Conservation (phyloP, 495 filamentous ascomycete species). For the Xylaria telfairii region DNA sequence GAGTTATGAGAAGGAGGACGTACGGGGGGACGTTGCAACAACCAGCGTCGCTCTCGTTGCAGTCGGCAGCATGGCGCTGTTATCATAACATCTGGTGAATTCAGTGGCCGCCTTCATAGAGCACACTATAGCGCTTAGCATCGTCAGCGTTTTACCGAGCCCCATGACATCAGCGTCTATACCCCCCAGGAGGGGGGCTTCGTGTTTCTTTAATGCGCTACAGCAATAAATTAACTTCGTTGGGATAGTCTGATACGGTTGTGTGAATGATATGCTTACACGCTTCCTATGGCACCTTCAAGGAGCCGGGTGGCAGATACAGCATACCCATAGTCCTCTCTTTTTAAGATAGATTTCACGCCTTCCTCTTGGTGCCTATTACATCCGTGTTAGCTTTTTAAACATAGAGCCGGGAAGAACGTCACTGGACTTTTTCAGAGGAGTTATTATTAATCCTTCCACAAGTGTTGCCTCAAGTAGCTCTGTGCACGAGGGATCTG, state of each 20-base stretch:
- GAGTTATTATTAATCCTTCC: not conserved
- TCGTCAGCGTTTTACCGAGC: slow-evolving; percentile 11
- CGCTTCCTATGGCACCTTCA: not conserved
- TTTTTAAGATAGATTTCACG: not conserved
- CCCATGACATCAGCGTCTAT: slow-evolving; percentile 13
- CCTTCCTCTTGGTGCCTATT: slow-evolving; percentile 1
- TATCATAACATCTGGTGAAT: not conserved
- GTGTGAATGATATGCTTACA: too few relatives aligned
- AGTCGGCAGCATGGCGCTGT: not conserved
- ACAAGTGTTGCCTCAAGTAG: not conserved
- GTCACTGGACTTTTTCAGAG: not conserved
- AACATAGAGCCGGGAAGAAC: not conserved
- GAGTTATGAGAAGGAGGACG: not conserved
- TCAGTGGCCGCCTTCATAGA: not conserved
- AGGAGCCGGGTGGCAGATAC: not conserved
- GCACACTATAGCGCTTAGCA: slow-evolving; percentile 8
- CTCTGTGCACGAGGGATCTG: not conserved
- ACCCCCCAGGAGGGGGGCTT: slow-evolving; percentile 1
- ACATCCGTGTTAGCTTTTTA: not conserved
- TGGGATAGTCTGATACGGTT: too few relatives aligned
- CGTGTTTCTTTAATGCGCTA: too few relatives aligned
- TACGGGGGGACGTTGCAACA: not conserved
- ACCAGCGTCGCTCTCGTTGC: slow-evolving; percentile 12
- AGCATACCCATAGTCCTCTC: not conserved
- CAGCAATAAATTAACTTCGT: too few relatives aligned